phyloP scores from a whole-genome alignment of 805 yeast genomes.

The Candida easanensis region DNA sequence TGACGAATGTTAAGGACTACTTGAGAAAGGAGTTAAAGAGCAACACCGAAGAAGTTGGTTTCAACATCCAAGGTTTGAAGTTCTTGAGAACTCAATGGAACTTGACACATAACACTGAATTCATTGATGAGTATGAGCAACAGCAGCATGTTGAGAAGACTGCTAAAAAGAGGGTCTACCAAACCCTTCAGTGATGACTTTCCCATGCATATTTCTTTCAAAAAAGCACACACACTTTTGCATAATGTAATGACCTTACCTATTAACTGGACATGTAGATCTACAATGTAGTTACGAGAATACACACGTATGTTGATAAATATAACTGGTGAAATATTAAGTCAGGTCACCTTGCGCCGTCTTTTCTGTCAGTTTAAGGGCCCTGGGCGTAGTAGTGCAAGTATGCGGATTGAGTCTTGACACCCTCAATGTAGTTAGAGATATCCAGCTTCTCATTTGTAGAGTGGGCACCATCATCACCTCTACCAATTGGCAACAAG shows the following conservation, averaged over 20 bases:
- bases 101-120: conserved; percentile 67
- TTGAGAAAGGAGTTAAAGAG: conserved; percentile 54
- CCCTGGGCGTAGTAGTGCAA: conserved; percentile 71
- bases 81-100: conserved; percentile 78
- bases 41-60: conserved; percentile 66
- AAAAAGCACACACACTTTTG: not conserved
- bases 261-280: too few species aligned
- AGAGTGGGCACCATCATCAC: conserved; percentile 99
- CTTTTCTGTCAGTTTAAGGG: conserved; percentile 1
- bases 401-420: conserved; percentile 90
- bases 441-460: conserved; percentile 93
- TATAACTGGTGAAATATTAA: too few species aligned
- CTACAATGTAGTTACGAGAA: too few species aligned
- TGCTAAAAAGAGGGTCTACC: conserved; percentile 72
- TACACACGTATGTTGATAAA: too few species aligned
- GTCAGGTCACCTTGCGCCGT: too few species aligned
- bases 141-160: conserved; percentile 48
- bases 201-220: not conserved
- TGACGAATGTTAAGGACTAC: conserved; percentile 59
- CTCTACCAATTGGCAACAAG: conserved; percentile 95
- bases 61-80: conserved; percentile 78
- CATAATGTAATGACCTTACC: not conserved
- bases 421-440: conserved; percentile 87
- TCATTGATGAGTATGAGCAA: conserved; percentile 64
- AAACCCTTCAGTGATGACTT: conserved; percentile 38